Evolutionary conservation across 2,329 filamentous ascomycete species (phyloP).

Genomic region (Alternaria viburni): DNA sequence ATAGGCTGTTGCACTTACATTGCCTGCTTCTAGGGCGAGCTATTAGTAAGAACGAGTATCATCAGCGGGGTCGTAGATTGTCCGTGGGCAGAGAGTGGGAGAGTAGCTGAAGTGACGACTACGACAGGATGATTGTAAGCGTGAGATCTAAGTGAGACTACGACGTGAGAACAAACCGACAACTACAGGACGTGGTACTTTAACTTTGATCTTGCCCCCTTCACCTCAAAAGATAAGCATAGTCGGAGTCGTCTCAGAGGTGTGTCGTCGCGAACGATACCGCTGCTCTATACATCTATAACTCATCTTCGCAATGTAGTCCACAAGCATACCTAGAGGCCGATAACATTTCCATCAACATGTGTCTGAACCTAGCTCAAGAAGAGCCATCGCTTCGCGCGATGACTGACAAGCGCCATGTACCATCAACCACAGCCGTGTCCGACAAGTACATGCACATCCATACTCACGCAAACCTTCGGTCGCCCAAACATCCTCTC

Average conservation of each 20-base stretch:
- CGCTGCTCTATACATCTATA: not conserved
- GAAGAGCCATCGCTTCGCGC: not conserved
- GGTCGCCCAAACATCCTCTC: not conserved
- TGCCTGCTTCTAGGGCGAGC: not conserved
- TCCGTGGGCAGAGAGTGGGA: not conserved
- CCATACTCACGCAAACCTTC: not conserved
- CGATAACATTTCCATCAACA: not conserved
- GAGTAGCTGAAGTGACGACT: not conserved
- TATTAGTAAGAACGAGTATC: not conserved
- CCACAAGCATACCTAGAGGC: not conserved
- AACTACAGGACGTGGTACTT: not conserved
- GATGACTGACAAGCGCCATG: not conserved
- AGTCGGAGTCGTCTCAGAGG: not conserved
- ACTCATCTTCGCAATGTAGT: not conserved
- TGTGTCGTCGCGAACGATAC: not conserved
- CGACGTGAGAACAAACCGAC: not conserved
- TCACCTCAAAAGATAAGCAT: not conserved
- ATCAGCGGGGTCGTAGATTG: not conserved
- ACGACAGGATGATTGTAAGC: not conserved
- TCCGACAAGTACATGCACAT: not conserved
- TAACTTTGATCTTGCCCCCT: not conserved
- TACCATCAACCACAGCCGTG: not conserved
- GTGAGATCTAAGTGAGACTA: too few species aligned
- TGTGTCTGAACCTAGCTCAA: too few species aligned
- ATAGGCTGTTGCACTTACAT: accelerated